Base-by-base conservation (phyloP, 139 green algal species). In the Gonium pectorale region DNA sequence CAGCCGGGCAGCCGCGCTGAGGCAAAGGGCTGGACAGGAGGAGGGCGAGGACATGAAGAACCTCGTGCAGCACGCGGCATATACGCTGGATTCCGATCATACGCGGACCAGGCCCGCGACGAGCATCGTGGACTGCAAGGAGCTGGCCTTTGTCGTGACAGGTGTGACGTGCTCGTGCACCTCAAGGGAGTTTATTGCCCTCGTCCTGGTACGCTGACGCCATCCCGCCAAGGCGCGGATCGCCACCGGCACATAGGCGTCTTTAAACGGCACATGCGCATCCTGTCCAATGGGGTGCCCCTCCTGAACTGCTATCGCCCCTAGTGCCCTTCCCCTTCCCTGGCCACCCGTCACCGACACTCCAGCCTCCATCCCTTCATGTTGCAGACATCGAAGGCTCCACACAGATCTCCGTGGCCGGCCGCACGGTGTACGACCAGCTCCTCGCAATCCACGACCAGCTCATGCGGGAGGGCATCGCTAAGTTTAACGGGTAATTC, bases 381-480 rank as follows among this genome's bases (percentile, higher is more conserved):
- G 27, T 35, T 29, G 41, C 81, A 81, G 59, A 87, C n/a, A 88
- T 88, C 56, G 88, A 94, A 70, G 73, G 83, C 37, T 93, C 86
- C 49, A 96, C 94, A 0, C 78, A 88, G n/a, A 86, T 93, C 60
- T 91, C 94, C 5, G 67, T 68, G 7, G 81, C 87, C 24, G 85
- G 82, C 27, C 85, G 91, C 24, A 63, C 54, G 3, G 90, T 89
- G 26, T 96, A 94, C 67, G 75, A 87, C 3, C 86, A 93, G 74
- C 74, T 98, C 4, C 92, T 95, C 75, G 93, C 96, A 17, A 93
- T 95, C 21, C 94, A 98, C 74, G 93, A 98, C 84, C 88, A 89
- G 49, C 21, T 96, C 19, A 93, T 97, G 88, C 90, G 94, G 5
- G 93, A 96, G 82, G 85, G 87, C 27, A 95, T 97, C 40, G 89